Evolutionary conservation across 306 rosid genomes (phyloP), one percentile per base, ranked within the genome.

Genomic region (Neltuma alba): DNA sequence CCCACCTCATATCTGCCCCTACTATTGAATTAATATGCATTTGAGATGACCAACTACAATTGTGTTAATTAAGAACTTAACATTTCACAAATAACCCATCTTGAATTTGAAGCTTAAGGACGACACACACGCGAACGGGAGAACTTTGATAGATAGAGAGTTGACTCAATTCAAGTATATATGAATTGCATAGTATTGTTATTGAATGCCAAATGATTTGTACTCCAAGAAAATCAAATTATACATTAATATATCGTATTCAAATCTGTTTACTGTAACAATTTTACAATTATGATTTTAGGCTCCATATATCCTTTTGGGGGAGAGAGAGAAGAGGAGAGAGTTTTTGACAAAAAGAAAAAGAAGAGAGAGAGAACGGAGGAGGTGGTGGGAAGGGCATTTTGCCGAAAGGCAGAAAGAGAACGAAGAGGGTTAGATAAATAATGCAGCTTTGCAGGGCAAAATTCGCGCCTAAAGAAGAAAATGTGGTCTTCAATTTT

Each of bases 341-440:
- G 71, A 20, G 30, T 10, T 37, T 66, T 31, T 66, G 33, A 66
- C 72, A 12, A 66, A 66, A 66, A 66, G 48, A 21, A 66, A 38
- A 57, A 27, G 18, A 9, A 23, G 63, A 3, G 63, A 25, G 15
- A 21, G 18, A 57, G 30, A 23, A 36, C 20, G 48, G n/a, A 40
- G 18, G 11, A 66, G 50, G 10, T 67, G 72, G 72, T 50, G 58
- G 25, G 58, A 37, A 67, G 44, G 33, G 34, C 44, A 67, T 67
- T 7, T 64, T 64, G 25, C 70, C 70, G 0, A 64, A 64, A 34
- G 14, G 15, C 70, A 64, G 3, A 64, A 34, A 64, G 14, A 16
- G 15, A 41, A 64, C 45, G 28, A 18, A 18, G 30, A 67, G 34
- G 31, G 33, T 38, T 67, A 23, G 47, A 44, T 11, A 67, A 67